Evolutionary conservation across 148 eudicot species (phyloP).

Genomic region (Rheum nobile): DNA sequence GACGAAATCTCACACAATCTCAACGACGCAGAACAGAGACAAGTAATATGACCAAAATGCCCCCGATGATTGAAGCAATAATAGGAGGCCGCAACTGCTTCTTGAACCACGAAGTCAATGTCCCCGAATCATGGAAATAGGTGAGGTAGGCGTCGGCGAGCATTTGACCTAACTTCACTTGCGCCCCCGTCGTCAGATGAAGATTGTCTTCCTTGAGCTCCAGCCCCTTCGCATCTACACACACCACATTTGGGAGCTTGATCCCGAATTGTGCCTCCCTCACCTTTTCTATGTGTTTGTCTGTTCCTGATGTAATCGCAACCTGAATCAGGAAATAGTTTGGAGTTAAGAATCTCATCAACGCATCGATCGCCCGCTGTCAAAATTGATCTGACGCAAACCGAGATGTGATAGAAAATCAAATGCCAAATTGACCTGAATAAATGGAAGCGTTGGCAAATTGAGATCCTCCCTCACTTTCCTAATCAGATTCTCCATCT

Average conservation of each 20-base stretch:
- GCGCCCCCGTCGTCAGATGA: slow-evolving; percentile 61
- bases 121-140: slow-evolving; percentile 21
- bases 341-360: background rate
- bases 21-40: slow-evolving; percentile 2
- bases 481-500: slow-evolving; percentile 41
- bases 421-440: slow-evolving; percentile 36
- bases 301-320: slow-evolving; percentile 75
- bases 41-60: slow-evolving; percentile 7
- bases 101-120: slow-evolving; percentile 1
- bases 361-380: no score
- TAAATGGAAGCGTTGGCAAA: slow-evolving; percentile 58
- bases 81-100: background rate
- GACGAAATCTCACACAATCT: background rate
- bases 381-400: no score
- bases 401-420: no score
- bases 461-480: slow-evolving; percentile 51
- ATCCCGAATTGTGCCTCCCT: slow-evolving; percentile 61
- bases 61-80: slow-evolving; percentile 1
- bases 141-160: slow-evolving; percentile 64
- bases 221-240: slow-evolving; percentile 82
- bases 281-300: slow-evolving; percentile 34
- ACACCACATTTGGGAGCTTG: slow-evolving; percentile 55
- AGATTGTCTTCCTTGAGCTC: slow-evolving; percentile 53
- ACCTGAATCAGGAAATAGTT: slow-evolving; percentile 28
- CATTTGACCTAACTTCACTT: slow-evolving; percentile 55